These are phyloP conservation scores for Phaffia australis DNA, from an alignment of 768 basidiomycete genomes.

Conservation along the genomic window DNA sequence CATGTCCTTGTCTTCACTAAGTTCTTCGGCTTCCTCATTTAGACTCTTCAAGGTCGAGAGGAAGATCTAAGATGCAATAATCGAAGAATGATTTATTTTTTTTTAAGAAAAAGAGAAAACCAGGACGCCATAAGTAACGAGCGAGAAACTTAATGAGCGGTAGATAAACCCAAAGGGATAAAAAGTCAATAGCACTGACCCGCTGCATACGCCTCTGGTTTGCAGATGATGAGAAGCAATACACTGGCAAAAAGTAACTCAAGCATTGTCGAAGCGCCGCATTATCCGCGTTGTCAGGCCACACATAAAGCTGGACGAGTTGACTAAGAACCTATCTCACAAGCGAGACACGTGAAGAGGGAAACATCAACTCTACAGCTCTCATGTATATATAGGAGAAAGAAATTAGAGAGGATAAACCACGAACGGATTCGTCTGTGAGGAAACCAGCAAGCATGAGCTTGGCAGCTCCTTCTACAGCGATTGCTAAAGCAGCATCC, in stretches of 20 bases:
- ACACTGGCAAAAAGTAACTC: slow-evolving; percentile 74
- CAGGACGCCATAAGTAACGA: neutral
- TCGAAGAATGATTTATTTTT: neutral
- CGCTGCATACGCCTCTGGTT: slow-evolving; percentile 66
- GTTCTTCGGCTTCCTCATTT: slow-evolving; percentile 48
- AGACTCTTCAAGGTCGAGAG: slow-evolving; percentile 56
- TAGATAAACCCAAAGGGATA: neutral
- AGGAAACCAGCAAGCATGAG: slow-evolving; percentile 68
- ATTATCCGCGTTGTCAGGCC: slow-evolving; percentile 68
- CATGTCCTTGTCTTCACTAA: slow-evolving; percentile 65
- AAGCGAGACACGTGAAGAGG: neutral
- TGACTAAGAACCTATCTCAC: slow-evolving; percentile 44
- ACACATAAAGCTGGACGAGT: slow-evolving; percentile 56
- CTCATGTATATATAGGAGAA: neutral
- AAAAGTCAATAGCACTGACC: slow-evolving; percentile 39
- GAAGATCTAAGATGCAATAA: slow-evolving; percentile 48
- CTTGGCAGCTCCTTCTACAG: slow-evolving; percentile 75
- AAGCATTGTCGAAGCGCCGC: slow-evolving; percentile 75
- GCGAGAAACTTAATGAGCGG: neutral
- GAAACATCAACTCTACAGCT: neutral
- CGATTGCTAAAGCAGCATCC: slow-evolving; percentile 56
- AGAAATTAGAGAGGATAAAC: neutral
- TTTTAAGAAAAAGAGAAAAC: neutral
- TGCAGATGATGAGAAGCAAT: slow-evolving; percentile 62
- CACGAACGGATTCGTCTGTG: slow-evolving; percentile 54